Conservation (phyloP, 805 yeast genomes). For the Lipomyces yamadae region DNA sequence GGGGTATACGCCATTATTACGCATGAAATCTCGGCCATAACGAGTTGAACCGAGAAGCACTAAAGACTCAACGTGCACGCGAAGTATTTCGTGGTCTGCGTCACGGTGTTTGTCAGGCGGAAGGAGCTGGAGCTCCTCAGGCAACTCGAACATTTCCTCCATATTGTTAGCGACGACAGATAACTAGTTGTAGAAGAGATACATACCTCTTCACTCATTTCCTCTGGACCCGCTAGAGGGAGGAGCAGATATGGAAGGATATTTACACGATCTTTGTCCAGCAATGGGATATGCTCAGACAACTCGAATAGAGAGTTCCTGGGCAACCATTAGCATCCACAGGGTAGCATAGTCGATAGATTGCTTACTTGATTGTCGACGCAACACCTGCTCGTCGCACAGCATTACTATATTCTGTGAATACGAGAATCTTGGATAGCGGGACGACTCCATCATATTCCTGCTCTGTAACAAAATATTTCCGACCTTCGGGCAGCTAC, state of each 20-base stretch:
- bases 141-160: conserved; percentile 76
- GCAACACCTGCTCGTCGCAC: conserved; percentile 91
- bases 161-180: not conserved
- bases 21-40: conserved; percentile 71
- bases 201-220: conserved; percentile 64
- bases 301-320: conserved; percentile 79
- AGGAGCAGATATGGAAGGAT: conserved; percentile 78
- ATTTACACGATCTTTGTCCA: conserved; percentile 68
- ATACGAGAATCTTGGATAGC: conserved; percentile 76
- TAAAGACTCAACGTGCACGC: conserved; percentile 77
- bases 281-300: conserved; percentile 62
- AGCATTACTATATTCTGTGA: conserved; percentile 76
- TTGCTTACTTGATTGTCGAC: conserved; percentile 69
- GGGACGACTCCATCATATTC: conserved; percentile 78
- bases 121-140: conserved; percentile 82
- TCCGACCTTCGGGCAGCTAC: conserved; percentile 51
- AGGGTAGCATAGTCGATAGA: not conserved
- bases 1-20: conserved; percentile 85
- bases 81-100: conserved; percentile 62
- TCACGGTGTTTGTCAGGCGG: conserved; percentile 80
- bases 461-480: conserved; percentile 74
- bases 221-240: conserved; percentile 80
- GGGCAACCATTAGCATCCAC: not conserved
- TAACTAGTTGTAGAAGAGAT: not conserved
- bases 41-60: conserved; percentile 78